Evolutionary conservation across 768 basidiomycete genomes (phyloP), one percentile per base, ranked within the genome.

Genomic region (Boletus rufocinnamomeus): DNA sequence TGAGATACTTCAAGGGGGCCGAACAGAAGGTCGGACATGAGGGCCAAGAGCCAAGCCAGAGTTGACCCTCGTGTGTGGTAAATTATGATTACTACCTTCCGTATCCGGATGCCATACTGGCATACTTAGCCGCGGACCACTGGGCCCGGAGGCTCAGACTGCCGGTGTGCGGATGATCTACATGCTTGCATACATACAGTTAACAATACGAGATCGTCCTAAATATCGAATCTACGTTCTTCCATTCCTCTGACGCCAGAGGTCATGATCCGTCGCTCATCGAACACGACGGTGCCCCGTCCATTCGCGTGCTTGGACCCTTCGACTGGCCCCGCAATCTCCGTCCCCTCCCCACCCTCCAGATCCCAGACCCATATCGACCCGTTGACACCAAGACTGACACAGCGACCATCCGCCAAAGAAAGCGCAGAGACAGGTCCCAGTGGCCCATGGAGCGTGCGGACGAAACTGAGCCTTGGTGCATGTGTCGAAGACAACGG

Each of bases 311-410:
- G 45, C 50, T 52, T n/a, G 51, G 79, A 76, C 66, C 80, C 77
- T 38, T 76, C 78, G 6, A 56, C 43, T 0, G 59, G 65, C 2
- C 45, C 51, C 34, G 66, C 68, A 7, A 80, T 74, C 63, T 77
- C 76, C 13, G 71, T 67, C 44, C 76, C 72, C 28, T 72, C 69
- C 23, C 75, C 79, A 13, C 77, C 80, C 69, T 93, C 91, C 34
- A 93, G 77, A 73, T 93, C 91, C 91, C 91, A 93, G 3, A 91
- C 88, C 88, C 89, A 91, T 44, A 93, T 80, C 64, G 83, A 83
- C 41, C 89, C 89, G 68, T 90, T 85, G 35, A 73, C 73, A 10
- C 87, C 84, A 21, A 92, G 73, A 66, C 88, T 87, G 30, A 93
- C 87, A 62, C 91, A 93, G 3, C 91, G 84, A 25, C 91, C 91